These are phyloP conservation scores for Neurospora intermedia DNA, from an alignment of 495 filamentous ascomycete genomes.

Conservation along the genomic window DNA sequence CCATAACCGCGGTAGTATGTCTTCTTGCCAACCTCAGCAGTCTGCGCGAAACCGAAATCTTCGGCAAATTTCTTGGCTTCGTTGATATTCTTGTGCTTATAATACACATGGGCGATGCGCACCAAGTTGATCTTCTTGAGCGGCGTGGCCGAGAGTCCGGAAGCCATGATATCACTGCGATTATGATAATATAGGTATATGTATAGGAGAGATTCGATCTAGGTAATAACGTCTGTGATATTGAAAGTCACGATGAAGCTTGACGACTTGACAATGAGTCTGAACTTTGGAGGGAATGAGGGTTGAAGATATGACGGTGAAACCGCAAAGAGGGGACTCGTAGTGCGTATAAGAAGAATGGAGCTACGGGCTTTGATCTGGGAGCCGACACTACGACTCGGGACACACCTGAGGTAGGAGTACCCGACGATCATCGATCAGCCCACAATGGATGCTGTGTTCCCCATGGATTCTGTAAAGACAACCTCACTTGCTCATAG, in stretches of 20 bases:
- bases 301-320: neutral
- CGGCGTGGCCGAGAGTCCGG: constrained; percentile 14
- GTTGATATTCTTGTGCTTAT: constrained; percentile 42
- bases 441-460: neutral
- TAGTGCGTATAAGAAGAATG: neutral
- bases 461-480: neutral
- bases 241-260: neutral
- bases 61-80: constrained; percentile 37
- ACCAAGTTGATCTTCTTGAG: constrained; percentile 39
- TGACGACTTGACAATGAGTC: neutral
- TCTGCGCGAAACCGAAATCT: constrained; percentile 48
- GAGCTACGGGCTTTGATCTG: neutral
- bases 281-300: neutral
- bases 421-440: neutral
- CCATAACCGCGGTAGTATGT: constrained; percentile 53
- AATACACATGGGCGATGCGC: constrained; percentile 47
- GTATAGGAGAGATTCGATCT: neutral
- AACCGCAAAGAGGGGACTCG: neutral
- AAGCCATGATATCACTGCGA: constrained; percentile 13
- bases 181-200: neutral
- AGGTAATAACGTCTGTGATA: neutral
- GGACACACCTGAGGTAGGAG: neutral
- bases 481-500: neutral
- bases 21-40: constrained; percentile 32
- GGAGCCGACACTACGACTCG: neutral